Conservation (phyloP, 257 asterid genomes). For the Capsicum pubescens region DNA sequence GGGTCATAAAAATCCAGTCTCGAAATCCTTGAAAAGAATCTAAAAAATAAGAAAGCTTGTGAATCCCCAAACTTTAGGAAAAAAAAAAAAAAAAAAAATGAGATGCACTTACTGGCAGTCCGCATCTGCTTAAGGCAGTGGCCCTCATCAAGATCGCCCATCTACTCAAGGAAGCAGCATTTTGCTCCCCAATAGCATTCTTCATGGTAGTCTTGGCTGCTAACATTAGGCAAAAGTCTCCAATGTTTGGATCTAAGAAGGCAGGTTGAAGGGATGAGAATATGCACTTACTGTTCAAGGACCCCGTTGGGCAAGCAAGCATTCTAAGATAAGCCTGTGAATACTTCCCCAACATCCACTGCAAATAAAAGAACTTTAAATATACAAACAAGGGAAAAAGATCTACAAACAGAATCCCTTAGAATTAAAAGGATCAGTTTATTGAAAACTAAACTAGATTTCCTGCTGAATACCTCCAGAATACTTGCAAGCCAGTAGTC, state of each 20-base stretch:
- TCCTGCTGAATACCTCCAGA: conserved; percentile 68
- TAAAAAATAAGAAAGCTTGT: neutral
- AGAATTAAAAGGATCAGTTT: conserved; percentile 12
- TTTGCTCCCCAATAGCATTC: conserved; percentile 84
- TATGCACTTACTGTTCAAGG: conserved; percentile 50
- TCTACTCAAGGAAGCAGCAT: conserved; percentile 68
- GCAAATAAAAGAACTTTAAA: conserved; percentile 42
- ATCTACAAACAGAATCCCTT: conserved; percentile 33
- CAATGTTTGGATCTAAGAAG: conserved; percentile 85
- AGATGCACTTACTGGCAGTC: conserved; percentile 81
- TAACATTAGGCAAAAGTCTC: conserved; percentile 87
- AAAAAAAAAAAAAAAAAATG: neutral
- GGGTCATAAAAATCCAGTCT: neutral
- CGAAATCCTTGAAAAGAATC: neutral
- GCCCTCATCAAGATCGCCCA: conserved; percentile 73
- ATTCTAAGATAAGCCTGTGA: conserved; percentile 65
- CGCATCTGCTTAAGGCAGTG: conserved; percentile 86
- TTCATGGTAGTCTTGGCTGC: conserved; percentile 78
- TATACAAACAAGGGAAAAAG: conserved; percentile 31
- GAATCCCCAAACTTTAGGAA: conserved; percentile 24
- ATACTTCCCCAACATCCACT: conserved; percentile 89
- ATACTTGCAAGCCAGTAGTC: conserved; percentile 88
- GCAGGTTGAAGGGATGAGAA: conserved; percentile 59
- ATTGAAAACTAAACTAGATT: conserved; percentile 12
- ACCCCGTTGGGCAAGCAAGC: conserved; percentile 62